phyloP scores from a whole-genome alignment of 2,329 filamentous ascomycete species.

The Coniochaeta pulveracea region DNA sequence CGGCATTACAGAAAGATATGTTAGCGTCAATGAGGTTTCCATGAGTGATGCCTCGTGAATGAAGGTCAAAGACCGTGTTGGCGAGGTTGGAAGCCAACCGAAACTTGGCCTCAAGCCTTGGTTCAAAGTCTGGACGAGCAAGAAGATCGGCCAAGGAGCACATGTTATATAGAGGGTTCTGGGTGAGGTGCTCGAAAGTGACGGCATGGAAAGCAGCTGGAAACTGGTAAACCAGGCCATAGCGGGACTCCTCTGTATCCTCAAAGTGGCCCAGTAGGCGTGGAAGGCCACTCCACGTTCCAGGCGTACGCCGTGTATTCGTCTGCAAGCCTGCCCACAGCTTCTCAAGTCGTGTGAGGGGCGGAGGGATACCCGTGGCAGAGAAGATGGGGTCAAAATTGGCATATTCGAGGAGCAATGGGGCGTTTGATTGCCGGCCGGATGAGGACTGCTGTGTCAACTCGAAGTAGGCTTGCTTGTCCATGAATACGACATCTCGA shows the following conservation, averaged over 20 bases:
- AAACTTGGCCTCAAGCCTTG: constrained; percentile 65
- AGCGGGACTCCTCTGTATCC: constrained; percentile 56
- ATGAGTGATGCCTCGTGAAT: constrained; percentile 57
- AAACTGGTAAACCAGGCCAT: constrained; percentile 66
- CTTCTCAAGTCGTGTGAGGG: constrained; percentile 54
- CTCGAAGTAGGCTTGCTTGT: constrained; percentile 38
- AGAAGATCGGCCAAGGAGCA: constrained; percentile 45
- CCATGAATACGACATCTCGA: constrained; percentile 39
- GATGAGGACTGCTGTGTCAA: constrained; percentile 25
- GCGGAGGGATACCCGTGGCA: constrained; percentile 49
- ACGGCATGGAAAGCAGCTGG: constrained; percentile 53
- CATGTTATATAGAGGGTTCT: constrained; percentile 36
- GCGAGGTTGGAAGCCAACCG: constrained; percentile 61
- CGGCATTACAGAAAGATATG: constrained; percentile 50
- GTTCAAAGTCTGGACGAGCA: constrained; percentile 40
- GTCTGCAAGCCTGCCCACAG: constrained; percentile 46
- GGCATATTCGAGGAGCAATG: constrained; percentile 61
- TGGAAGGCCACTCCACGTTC: constrained; percentile 50
- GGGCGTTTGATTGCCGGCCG: constrained; percentile 35
- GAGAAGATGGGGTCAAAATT: constrained; percentile 51
- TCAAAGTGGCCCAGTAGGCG: constrained; percentile 62
- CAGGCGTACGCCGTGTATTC: constrained; percentile 36
- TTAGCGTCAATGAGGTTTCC: constrained; percentile 58
- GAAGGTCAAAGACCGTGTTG: constrained; percentile 63
- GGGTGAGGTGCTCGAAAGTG: constrained; percentile 37